A percentile compares a stretch with the other conserved stretches of the same genome.
Evolutionary conservation across 2,329 filamentous ascomycete species (phyloP).

Genomic region (Alternaria novae-zelandiae): DNA sequence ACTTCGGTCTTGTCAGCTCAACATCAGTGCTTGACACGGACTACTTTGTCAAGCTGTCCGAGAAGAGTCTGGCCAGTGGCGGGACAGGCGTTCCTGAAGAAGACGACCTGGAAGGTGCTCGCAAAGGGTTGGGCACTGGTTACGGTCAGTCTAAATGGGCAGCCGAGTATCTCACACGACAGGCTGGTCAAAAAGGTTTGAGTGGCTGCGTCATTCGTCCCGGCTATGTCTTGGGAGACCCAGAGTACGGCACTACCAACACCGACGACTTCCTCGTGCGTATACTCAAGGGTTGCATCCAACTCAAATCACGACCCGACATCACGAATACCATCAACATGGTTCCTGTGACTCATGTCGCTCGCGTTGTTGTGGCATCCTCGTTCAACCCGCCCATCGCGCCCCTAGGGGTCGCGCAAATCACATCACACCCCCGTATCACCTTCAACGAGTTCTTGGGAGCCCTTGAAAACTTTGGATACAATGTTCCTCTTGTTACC

Average conservation of each 20-base stretch:
- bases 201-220: slow-evolving; percentile 78
- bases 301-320: slow-evolving; percentile 73
- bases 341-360: slow-evolving; percentile 85
- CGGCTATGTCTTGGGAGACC: slow-evolving; percentile 83
- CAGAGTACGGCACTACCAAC: slow-evolving; percentile 70
- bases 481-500: slow-evolving; percentile 68
- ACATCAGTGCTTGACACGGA: slow-evolving; percentile 83
- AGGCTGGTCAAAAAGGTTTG: slow-evolving; percentile 79
- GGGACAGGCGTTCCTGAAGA: slow-evolving; percentile 72
- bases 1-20: slow-evolving; percentile 80
- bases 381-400: slow-evolving; percentile 67
- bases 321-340: slow-evolving; percentile 89
- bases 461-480: slow-evolving; percentile 74
- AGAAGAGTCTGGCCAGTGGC: slow-evolving; percentile 65
- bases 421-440: slow-evolving; percentile 79
- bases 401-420: slow-evolving; percentile 71
- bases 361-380: slow-evolving; percentile 77
- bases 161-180: slow-evolving; percentile 72
- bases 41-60: slow-evolving; percentile 77
- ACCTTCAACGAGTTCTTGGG: slow-evolving; percentile 80
- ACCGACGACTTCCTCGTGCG: slow-evolving; percentile 92
- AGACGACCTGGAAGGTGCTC: slow-evolving; percentile 79
- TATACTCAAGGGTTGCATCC: slow-evolving; percentile 85
- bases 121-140: slow-evolving; percentile 78
- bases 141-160: slow-evolving; percentile 95